Base-by-base conservation (phyloP, 2,329 filamentous ascomycete genomes). In the Bipolaris sorokiniana region DNA sequence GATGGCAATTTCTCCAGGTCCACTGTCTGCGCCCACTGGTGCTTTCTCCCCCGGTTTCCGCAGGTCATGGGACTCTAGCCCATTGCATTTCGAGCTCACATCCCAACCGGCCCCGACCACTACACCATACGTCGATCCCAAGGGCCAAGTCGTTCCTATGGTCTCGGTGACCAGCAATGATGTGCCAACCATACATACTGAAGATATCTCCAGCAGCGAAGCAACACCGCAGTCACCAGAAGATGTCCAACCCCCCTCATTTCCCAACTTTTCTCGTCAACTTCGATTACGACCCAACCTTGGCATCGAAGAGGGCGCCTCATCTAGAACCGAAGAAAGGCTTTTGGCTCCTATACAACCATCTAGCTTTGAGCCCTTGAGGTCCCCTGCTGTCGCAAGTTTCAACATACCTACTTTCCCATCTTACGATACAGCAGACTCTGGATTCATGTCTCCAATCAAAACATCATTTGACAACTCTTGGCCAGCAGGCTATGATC, bases 1-100 rank as follows among this genome's bases (percentile, higher is more conserved):
- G 60, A 73, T 76, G 36, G 68, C 71, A 16, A 79, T 75, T 48
- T 79, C 75, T 23, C 78, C 81, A 10, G 76, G 77, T 23, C 78
- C 78, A 34, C 56, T 77, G 38, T 77, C 76, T 15, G 74, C 77
- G 33, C 76, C 73, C 7, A 73, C 74, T 31, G 75, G 74, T 11
- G 66, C 67, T 34, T 76, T 76, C 53, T 72, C 69, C 10, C 66
- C 75, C 45, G 69, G 68, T 5, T 78, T 76, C 55, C 73, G 76
- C 38, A 70, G 74, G 26, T 78, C 77, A n/a, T 78, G 77, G 76
- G 76, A 71, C 18, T 74, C 74, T 6, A 72, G 71, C 38, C 73
- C 74, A 38, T 68, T 73, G 6, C 67, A 73, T 41, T 76, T 71
- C 28, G 72, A 74, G 45, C 54, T 73, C 5, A 66, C 70, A 7